Base-by-base conservation (phyloP, 345 rosid genomes). In the Rhodamnia argentea region DNA sequence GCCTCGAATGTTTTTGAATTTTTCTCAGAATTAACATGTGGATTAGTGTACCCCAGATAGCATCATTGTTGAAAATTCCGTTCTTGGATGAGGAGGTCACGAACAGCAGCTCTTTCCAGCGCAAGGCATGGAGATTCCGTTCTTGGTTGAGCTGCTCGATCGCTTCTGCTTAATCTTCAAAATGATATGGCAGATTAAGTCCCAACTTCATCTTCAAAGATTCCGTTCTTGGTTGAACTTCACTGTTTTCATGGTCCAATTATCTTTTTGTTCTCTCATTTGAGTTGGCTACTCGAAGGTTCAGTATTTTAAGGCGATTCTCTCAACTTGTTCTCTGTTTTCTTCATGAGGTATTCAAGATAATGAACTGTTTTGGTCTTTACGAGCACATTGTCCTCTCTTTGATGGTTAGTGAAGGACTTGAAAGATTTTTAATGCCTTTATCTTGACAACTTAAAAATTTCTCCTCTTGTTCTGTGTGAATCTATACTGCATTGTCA, bases 51-150 rank as follows among this genome's bases (percentile, higher is more conserved):
- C 54, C 40, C 83, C 64, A 97, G 99, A 89, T 91, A 75, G 99
- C 99, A 4, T 94, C 98, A 1, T 88, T 94, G 89, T 86, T 97
- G 94, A 96, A 95, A 92, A 97, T 96, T 78, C 99, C 98, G 0
- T 94, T 91, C 86, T 90, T 96, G 6, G 98, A 95, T 84, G 98
- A 96, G 84, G 95, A 93, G 89, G 92, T 93, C 87, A 89, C 96
- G 13, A 95, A 90, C 89, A 95, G 88, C 86, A 93, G 87, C 87
- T 91, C 96, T 86, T 92, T 90, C 53, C 95, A 94, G 2, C 95
- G 96, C 56, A 97, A 97, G 95, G 98, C 95, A 44, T 59, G 84
- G 9, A 32, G n/a, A 16, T 6, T 1, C 23, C 40, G 0, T 18
- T 10, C 81, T 70, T 70, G 40, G 26, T 70, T 37, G 40, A 37